Conservation (phyloP, 805 yeast species). For the Ogataea thermomethanolica region DNA sequence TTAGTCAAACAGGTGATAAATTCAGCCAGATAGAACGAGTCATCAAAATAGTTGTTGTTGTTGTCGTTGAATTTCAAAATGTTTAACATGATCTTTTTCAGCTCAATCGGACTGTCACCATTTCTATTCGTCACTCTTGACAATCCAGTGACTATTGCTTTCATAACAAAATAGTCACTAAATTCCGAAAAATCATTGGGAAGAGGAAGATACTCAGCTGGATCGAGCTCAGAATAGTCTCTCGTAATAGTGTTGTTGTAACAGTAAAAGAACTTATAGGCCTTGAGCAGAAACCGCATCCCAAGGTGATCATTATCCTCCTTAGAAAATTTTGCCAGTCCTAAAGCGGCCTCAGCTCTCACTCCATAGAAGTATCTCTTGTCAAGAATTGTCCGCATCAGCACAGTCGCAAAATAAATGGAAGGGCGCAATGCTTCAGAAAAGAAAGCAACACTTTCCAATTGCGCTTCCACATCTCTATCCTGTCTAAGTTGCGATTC, state of each 20-base stretch:
- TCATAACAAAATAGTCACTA: slow-evolving; percentile 64
- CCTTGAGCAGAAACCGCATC: slow-evolving; percentile 62
- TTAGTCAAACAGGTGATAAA: slow-evolving; percentile 53
- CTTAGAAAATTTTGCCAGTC: slow-evolving; percentile 65
- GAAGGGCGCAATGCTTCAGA: slow-evolving; percentile 57
- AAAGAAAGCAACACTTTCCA: slow-evolving; percentile 75
- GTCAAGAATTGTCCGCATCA: slow-evolving; percentile 81
- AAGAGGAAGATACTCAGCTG: slow-evolving; percentile 54
- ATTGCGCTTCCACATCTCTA: slow-evolving; percentile 93
- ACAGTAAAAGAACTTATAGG: slow-evolving; percentile 69
- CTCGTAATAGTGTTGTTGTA: slow-evolving; percentile 44
- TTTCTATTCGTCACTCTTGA: slow-evolving; percentile 57
- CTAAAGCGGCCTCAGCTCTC: slow-evolving; percentile 80
- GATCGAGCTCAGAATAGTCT: slow-evolving; percentile 28
- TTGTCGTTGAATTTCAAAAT: slow-evolving; percentile 83
- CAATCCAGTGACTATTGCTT: slow-evolving; percentile 61
- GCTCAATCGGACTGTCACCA: slow-evolving; percentile 53
- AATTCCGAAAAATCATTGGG: slow-evolving; percentile 80
- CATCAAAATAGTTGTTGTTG: slow-evolving; percentile 70
- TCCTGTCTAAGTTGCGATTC: slow-evolving; percentile 92
- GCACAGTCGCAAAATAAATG: slow-evolving; percentile 65
- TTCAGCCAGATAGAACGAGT: slow-evolving; percentile 59
- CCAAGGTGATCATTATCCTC: slow-evolving; percentile 68
- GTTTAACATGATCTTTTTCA: slow-evolving; percentile 63
- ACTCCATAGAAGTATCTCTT: slow-evolving; percentile 83